These are phyloP conservation scores for Neonectria ditissima DNA, from an alignment of 2,329 filamentous ascomycete genomes.

Conservation along the genomic window DNA sequence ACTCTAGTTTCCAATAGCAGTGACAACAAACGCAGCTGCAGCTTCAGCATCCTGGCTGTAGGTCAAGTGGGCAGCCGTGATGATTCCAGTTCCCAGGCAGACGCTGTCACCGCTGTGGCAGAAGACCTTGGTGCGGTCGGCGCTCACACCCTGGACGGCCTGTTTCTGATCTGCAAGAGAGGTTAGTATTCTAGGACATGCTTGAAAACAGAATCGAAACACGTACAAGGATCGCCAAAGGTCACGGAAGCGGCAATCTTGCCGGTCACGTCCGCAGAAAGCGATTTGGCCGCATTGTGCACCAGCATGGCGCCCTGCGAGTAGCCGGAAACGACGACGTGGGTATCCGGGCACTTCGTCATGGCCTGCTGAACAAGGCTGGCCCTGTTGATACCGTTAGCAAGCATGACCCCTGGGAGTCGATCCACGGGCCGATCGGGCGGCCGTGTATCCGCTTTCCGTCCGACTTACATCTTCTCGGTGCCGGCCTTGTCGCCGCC, in stretches of 20 bases:
- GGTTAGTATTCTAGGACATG: constrained; percentile 19
- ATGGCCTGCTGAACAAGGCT: constrained; percentile 48
- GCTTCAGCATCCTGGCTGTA: constrained; percentile 46
- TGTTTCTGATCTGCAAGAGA: constrained; percentile 33
- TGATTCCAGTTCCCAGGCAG: constrained; percentile 45
- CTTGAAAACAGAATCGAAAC: background rate
- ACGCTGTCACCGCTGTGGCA: constrained; percentile 50
- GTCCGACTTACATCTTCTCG: constrained; percentile 57
- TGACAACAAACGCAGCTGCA: constrained; percentile 46
- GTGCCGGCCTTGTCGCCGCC: constrained; percentile 60
- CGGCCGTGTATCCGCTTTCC: background rate
- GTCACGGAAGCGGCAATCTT: constrained; percentile 47
- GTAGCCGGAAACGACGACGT: constrained; percentile 61
- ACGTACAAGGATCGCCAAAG: constrained; percentile 47
- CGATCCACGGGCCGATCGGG: background rate
- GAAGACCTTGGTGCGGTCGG: constrained; percentile 44
- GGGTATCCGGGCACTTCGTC: constrained; percentile 57
- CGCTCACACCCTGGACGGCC: constrained; percentile 37
- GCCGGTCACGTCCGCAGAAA: constrained; percentile 50
- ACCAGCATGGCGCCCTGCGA: constrained; percentile 56
- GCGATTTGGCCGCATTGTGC: constrained; percentile 56
- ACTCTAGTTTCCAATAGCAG: constrained; percentile 32
- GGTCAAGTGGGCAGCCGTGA: constrained; percentile 43
- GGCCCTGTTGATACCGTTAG: constrained; percentile 29
- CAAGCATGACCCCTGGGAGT: background rate